Percentiles rank a stretch among this genome's conserved stretches.
Evolutionary conservation across 495 filamentous ascomycete species (phyloP).

Genomic region (Xylaria intraflava): DNA sequence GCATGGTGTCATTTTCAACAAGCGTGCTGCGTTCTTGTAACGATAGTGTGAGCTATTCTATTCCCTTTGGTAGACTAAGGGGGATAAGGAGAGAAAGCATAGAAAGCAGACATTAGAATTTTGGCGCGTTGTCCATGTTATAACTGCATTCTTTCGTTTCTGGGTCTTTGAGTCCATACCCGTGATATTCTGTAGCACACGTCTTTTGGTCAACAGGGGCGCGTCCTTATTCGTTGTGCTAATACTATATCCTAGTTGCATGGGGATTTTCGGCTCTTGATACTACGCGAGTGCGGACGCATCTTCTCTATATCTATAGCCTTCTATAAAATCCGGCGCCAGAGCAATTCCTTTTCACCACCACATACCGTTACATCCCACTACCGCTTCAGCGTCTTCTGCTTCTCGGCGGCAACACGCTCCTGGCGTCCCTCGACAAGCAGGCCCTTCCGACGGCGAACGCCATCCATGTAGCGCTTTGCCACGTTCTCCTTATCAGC

Average conservation of each 20-base stretch:
- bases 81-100: neutral
- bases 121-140: neutral
- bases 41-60: neutral
- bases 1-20: neutral
- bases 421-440: conserved; percentile 61
- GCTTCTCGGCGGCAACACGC: conserved; percentile 82
- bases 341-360: neutral
- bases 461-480: conserved; percentile 88
- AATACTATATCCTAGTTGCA: no score
- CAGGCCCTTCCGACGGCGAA: conserved; percentile 78
- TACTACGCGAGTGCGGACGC: neutral
- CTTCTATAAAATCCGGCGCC: neutral
- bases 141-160: neutral
- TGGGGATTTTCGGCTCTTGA: no score
- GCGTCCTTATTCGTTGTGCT: no score
- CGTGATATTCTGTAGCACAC: no score
- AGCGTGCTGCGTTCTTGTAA: conserved; percentile 1
- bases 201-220: no score
- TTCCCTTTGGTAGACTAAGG: neutral
- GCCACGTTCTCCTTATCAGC: conserved; percentile 93
- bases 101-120: neutral
- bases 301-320: neutral
- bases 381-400: conserved; percentile 95
- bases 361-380: neutral
- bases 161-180: no score